A percentile compares a stretch with the other conserved stretches of the same genome.
Conservation (phyloP, 2,329 filamentous ascomycete species). For the Ophiosphaerella korrae region DNA sequence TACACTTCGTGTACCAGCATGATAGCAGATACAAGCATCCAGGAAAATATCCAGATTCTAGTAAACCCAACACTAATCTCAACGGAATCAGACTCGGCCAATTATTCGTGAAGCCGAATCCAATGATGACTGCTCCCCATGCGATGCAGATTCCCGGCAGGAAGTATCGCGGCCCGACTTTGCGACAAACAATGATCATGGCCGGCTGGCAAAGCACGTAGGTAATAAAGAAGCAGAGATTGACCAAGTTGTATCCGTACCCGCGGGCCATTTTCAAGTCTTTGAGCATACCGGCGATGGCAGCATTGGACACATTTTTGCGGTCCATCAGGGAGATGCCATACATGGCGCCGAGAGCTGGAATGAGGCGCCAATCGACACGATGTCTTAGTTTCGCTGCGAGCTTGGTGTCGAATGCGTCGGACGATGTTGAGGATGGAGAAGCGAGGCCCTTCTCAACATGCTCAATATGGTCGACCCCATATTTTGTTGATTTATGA, state of each 20-base stretch:
- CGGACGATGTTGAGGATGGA: conserved; percentile 12
- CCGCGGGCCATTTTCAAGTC: conserved; percentile 26
- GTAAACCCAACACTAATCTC: conserved; percentile 21
- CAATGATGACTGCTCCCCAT: conserved; percentile 30
- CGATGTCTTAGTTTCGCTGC: conserved; percentile 26
- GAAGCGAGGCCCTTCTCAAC: conserved; percentile 24
- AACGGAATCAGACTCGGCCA: conserved; percentile 26
- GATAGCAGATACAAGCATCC: conserved; percentile 26
- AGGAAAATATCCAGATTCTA: conserved; percentile 31
- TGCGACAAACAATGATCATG: conserved; percentile 25
- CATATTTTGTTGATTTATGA: conserved; percentile 19
- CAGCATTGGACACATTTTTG: conserved; percentile 34
- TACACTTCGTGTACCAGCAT: conserved; percentile 34
- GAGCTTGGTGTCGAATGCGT: conserved; percentile 21
- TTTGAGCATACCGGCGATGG: conserved; percentile 30
- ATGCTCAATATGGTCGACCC: conserved; percentile 22
- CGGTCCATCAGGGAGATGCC: conserved; percentile 33
- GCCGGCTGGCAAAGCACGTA: conserved; percentile 31
- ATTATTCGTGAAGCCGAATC: conserved; percentile 29
- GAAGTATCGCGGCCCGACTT: conserved; percentile 27
- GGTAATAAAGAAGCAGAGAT: conserved; percentile 34
- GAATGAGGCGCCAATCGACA: conserved; percentile 32
- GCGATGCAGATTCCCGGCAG: conserved; percentile 25
- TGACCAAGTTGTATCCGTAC: conserved; percentile 28
- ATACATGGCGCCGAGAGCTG: conserved; percentile 30